phyloP scores from a whole-genome alignment of 2,329 filamentous ascomycete genomes.

The Stemphylium lycopersici region DNA sequence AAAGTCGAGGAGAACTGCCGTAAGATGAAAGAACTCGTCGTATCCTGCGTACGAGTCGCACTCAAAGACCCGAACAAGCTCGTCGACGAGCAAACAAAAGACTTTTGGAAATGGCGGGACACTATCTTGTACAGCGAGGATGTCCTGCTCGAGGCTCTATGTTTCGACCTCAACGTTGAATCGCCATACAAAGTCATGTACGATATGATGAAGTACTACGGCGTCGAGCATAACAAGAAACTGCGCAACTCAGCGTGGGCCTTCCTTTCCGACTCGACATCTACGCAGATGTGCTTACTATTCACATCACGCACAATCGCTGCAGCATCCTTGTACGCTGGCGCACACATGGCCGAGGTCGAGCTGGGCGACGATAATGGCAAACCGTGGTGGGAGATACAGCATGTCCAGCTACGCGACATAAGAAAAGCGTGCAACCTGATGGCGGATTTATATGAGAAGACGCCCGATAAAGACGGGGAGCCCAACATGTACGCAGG shows the following conservation, averaged over 20 bases:
- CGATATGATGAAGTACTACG: constrained; percentile 76
- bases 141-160: constrained; percentile 85
- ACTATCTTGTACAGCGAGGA: constrained; percentile 93
- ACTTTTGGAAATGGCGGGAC: constrained; percentile 98
- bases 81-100: constrained; percentile 95
- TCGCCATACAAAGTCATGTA: constrained; percentile 87
- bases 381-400: constrained; percentile 83
- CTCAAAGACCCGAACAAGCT: constrained; percentile 90
- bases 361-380: constrained; percentile 75
- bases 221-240: constrained; percentile 77
- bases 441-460: constrained; percentile 66
- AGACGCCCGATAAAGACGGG: constrained; percentile 47
- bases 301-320: constrained; percentile 82
- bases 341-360: constrained; percentile 74
- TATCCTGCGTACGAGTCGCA: constrained; percentile 90
- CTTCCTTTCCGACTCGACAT: constrained; percentile 88
- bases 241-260: constrained; percentile 89
- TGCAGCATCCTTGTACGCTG: constrained; percentile 84
- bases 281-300: constrained; percentile 83
- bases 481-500: constrained; percentile 55
- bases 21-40: constrained; percentile 93
- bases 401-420: constrained; percentile 73
- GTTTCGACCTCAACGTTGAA: constrained; percentile 90
- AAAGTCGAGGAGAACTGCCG: constrained; percentile 97
- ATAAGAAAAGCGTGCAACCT: constrained; percentile 76